Conservation (phyloP, 495 filamentous ascomycete genomes). For the Apiosordaria backusii region DNA sequence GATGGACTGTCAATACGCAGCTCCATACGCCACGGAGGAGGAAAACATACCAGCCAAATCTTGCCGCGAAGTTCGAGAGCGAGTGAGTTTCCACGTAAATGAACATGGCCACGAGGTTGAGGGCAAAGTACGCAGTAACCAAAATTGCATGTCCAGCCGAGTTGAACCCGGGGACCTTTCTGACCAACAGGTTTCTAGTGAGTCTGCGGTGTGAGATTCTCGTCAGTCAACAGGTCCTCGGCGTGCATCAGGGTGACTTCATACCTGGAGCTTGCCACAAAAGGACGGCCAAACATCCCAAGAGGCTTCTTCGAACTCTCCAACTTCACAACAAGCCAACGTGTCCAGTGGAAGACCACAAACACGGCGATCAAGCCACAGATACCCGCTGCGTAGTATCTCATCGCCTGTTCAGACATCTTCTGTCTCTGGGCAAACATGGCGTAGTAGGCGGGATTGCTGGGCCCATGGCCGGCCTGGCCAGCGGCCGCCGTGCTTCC, state of each 20-base stretch:
- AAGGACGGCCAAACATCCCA: slow-evolving; percentile 23
- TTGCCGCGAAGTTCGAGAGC: slow-evolving; percentile 31
- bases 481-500: slow-evolving; percentile 4
- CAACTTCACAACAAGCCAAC: slow-evolving; percentile 29
- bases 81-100: slow-evolving; percentile 40
- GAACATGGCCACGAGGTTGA: slow-evolving; percentile 50
- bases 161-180: slow-evolving; percentile 48
- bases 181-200: slow-evolving; percentile 42
- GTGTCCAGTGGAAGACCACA: slow-evolving; percentile 47
- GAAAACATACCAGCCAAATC: slow-evolving; percentile 50
- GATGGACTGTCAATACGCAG: slow-evolving; percentile 6
- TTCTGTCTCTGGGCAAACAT: slow-evolving; percentile 31
- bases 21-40: slow-evolving; percentile 13
- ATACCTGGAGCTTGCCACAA: slow-evolving; percentile 30
- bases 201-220: slow-evolving; percentile 18
- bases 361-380: slow-evolving; percentile 49
- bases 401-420: slow-evolving; percentile 34
- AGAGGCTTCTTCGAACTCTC: slow-evolving; percentile 20
- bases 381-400: slow-evolving; percentile 44
- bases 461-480: slow-evolving; percentile 18
- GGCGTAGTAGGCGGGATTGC: slow-evolving; percentile 17
- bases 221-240: slow-evolving; percentile 9
- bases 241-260: neutral
- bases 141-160: slow-evolving; percentile 51
- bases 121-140: slow-evolving; percentile 45